A percentile compares a stretch with the other conserved stretches of the same genome.
Evolutionary conservation across 179 eudicot species (phyloP).

Genomic region (Pouteria campechiana): DNA sequence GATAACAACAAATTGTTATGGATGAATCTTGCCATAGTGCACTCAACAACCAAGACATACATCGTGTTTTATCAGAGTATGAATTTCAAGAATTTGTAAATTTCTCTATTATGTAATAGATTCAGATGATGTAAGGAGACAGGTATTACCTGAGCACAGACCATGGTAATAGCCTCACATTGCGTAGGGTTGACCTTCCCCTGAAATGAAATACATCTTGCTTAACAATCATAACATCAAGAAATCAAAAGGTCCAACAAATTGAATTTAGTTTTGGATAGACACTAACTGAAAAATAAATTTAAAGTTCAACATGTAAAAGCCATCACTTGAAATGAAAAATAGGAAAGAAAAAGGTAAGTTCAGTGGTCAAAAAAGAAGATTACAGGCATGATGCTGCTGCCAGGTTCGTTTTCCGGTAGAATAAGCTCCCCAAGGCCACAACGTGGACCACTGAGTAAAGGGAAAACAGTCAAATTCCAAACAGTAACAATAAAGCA

Average conservation of each 20-base stretch:
- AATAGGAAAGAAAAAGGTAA: not conserved
- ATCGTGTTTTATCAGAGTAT: no score
- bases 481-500: not conserved
- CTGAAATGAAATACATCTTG: constrained; percentile 34
- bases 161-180: constrained; percentile 99
- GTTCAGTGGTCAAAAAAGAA: not conserved
- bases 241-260: not conserved
- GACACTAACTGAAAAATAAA: not conserved
- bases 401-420: constrained; percentile 99
- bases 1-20: no score
- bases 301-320: not conserved
- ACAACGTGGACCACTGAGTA: constrained; percentile 88
- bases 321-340: not conserved
- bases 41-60: no score
- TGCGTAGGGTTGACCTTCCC: constrained; percentile 98
- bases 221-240: not conserved
- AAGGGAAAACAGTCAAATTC: constrained; percentile 9
- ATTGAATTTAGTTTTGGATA: not conserved
- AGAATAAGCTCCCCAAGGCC: constrained; percentile 97
- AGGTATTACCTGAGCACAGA: constrained; percentile 84
- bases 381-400: constrained; percentile 99
- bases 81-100: no score
- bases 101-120: no score
- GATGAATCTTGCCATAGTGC: no score
- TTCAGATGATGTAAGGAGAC: no score